Conservation (phyloP, 2,329 filamentous ascomycete species). For the Mycosphaerella arachidis region DNA sequence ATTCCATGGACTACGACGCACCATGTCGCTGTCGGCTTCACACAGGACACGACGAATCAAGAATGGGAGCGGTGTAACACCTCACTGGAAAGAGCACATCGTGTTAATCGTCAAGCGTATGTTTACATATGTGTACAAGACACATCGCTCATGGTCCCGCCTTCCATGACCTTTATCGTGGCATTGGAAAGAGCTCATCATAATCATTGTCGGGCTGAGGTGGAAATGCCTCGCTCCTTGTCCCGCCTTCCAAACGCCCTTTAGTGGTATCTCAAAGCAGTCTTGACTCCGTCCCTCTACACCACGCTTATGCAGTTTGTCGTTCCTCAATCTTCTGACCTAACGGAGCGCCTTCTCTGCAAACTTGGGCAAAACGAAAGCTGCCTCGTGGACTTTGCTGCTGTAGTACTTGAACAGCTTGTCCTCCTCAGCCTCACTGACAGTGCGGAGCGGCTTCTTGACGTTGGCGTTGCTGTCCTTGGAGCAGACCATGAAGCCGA, state of each 20-base stretch:
- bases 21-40: background rate
- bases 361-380: conserved; percentile 90
- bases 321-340: background rate
- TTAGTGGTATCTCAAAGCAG: conserved; percentile 9
- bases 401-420: conserved; percentile 96
- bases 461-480: conserved; percentile 85
- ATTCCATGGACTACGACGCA: too few relatives aligned
- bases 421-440: conserved; percentile 83
- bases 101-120: background rate
- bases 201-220: background rate
- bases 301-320: background rate
- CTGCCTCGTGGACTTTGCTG: conserved; percentile 89
- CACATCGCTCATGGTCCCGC: background rate
- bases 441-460: conserved; percentile 75
- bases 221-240: background rate
- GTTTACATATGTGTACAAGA: background rate
- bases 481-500: conserved; percentile 99
- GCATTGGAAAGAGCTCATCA: conserved; percentile 2
- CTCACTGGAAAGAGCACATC: background rate
- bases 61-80: too few relatives aligned
- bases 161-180: background rate
- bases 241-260: conserved; percentile 7
- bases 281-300: background rate
- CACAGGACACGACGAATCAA: background rate
- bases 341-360: conserved; percentile 66